These are phyloP conservation scores for Neonectria hederae DNA, from an alignment of 2,329 filamentous ascomycete species.

Conservation along the genomic window DNA sequence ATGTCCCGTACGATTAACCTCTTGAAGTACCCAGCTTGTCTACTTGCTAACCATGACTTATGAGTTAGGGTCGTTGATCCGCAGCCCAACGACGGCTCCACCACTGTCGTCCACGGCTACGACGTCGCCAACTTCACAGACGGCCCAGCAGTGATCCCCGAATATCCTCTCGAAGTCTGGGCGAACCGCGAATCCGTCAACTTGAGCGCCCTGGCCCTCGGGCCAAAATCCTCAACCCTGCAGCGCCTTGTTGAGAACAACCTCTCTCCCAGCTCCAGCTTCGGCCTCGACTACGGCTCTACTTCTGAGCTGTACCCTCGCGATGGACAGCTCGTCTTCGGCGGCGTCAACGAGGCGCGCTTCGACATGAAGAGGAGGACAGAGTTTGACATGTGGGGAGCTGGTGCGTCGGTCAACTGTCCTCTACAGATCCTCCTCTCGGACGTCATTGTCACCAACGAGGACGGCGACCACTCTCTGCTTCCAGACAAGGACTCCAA, in stretches of 20 bases:
- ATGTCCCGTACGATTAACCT: slow-evolving; percentile 8
- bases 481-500: slow-evolving; percentile 3
- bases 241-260: slow-evolving; percentile 3
- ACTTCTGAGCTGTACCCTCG: slow-evolving; percentile 17
- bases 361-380: slow-evolving; percentile 9
- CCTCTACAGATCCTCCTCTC: slow-evolving; percentile 17
- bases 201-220: slow-evolving; percentile 18
- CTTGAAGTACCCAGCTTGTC: no score
- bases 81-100: slow-evolving; percentile 12
- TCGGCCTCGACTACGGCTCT: slow-evolving; percentile 19
- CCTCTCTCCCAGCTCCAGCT: slow-evolving; percentile 4
- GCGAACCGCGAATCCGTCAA: slow-evolving; percentile 16
- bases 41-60: not conserved
- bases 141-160: not conserved
- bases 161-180: slow-evolving; percentile 21
- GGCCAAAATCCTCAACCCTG: slow-evolving; percentile 12
- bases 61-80: slow-evolving; percentile 2
- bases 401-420: slow-evolving; percentile 17
- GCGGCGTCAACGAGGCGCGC: slow-evolving; percentile 16
- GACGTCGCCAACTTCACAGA: slow-evolving; percentile 20
- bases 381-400: slow-evolving; percentile 24
- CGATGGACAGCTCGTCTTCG: slow-evolving; percentile 15
- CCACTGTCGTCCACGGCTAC: slow-evolving; percentile 17
- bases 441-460: slow-evolving; percentile 17
- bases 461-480: slow-evolving; percentile 21